These are phyloP conservation scores for Aspergillus hiratsukae DNA, from an alignment of 2,329 filamentous ascomycete species.

Conservation along the genomic window DNA sequence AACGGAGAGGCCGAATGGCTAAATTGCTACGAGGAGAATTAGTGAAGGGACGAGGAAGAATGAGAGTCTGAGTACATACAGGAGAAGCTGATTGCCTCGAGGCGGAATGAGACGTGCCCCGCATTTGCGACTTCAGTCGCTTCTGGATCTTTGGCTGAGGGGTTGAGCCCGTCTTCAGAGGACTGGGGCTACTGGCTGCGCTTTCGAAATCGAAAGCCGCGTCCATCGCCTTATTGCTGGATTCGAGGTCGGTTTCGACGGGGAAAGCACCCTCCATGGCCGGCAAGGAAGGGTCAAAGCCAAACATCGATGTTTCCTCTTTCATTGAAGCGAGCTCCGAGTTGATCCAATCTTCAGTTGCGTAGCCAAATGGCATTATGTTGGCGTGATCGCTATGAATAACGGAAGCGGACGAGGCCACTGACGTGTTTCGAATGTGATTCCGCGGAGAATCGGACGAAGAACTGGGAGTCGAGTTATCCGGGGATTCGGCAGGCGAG, in stretches of 20 bases:
- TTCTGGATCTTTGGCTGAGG: slow-evolving; percentile 21
- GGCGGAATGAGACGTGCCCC: slow-evolving; percentile 21
- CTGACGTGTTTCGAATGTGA: slow-evolving; percentile 38
- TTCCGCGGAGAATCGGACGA: slow-evolving; percentile 40
- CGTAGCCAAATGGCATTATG: slow-evolving; percentile 32
- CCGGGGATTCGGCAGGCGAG: slow-evolving; percentile 43
- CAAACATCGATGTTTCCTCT: slow-evolving; percentile 36
- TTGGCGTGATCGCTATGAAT: slow-evolving; percentile 32
- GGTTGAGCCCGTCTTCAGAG: slow-evolving; percentile 28
- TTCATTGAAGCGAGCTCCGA: slow-evolving; percentile 32
- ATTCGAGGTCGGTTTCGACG: slow-evolving; percentile 38
- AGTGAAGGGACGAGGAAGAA: slow-evolving; percentile 4
- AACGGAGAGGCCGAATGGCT: slow-evolving; percentile 31
- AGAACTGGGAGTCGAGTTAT: slow-evolving; percentile 41
- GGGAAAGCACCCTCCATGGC: slow-evolving; percentile 29
- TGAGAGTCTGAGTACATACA: slow-evolving; percentile 19
- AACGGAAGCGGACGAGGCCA: slow-evolving; percentile 38
- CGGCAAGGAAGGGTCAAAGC: slow-evolving; percentile 32
- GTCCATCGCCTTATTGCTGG: slow-evolving; percentile 45
- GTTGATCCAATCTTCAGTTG: slow-evolving; percentile 35
- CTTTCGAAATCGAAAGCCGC: slow-evolving; percentile 47
- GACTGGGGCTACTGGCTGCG: slow-evolving; percentile 45
- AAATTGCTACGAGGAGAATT: slow-evolving; percentile 15
- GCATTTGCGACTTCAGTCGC: slow-evolving; percentile 23
- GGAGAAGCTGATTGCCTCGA: slow-evolving; percentile 23